These are phyloP conservation scores for Malassezia furfur DNA, from an alignment of 1,284 basidiomycete species.

Conservation along the genomic window DNA sequence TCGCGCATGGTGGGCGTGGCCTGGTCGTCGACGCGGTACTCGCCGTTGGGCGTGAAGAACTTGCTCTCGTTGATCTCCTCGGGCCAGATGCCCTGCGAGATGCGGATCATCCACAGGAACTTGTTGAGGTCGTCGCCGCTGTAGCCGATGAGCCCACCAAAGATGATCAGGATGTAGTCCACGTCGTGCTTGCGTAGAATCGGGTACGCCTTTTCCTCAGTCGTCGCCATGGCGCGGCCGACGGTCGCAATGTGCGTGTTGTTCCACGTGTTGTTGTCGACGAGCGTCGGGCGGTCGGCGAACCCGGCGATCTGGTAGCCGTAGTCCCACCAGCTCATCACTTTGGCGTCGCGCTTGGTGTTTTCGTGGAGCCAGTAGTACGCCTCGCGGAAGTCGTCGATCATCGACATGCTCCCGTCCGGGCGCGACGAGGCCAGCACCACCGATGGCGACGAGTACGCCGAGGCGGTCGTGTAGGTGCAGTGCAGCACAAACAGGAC, in stretches of 20 bases:
- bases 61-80: slow-evolving; percentile 89
- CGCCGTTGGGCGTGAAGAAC: slow-evolving; percentile 87
- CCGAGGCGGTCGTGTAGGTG: slow-evolving; percentile 87
- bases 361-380: slow-evolving; percentile 98
- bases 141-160: slow-evolving; percentile 90
- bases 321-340: slow-evolving; percentile 99
- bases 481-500: slow-evolving; percentile 73
- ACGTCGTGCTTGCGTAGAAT: slow-evolving; percentile 96
- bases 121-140: slow-evolving; percentile 99
- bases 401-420: slow-evolving; percentile 86
- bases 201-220: slow-evolving; percentile 90
- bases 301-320: slow-evolving; percentile 99
- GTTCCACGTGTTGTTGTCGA: slow-evolving; percentile 99
- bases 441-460: slow-evolving; percentile 96
- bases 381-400: slow-evolving; percentile 99
- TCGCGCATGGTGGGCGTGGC: slow-evolving; percentile 87
- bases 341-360: slow-evolving; percentile 78
- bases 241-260: slow-evolving; percentile 58
- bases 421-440: slow-evolving; percentile 71
- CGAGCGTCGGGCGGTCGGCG: slow-evolving; percentile 91
- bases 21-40: slow-evolving; percentile 82
- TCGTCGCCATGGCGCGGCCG: slow-evolving; percentile 70
- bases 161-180: slow-evolving; percentile 94
- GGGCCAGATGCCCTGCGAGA: slow-evolving; percentile 96
- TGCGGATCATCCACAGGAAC: slow-evolving; percentile 76